Percentiles rank a stretch among this genome's conserved stretches.
Evolutionary conservation across 768 basidiomycete genomes (phyloP).

Genomic region (Pleurotus djamor): DNA sequence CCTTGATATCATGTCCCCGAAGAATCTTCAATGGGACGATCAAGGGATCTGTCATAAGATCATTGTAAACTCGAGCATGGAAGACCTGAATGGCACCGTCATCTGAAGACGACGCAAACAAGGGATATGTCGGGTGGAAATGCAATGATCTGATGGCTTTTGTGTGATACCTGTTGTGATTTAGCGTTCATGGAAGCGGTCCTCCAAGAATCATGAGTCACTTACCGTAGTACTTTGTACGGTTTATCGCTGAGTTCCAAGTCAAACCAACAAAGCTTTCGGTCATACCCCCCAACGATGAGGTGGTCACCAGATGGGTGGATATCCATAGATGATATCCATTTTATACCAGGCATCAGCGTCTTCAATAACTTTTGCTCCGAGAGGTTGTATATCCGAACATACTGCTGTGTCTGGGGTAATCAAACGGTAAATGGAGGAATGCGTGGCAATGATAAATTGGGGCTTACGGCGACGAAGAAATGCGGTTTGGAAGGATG

Average conservation of each 20-base stretch:
- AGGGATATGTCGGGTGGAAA: slow-evolving; percentile 93
- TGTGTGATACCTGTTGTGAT: slow-evolving; percentile 74
- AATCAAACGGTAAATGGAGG: slow-evolving; percentile 3
- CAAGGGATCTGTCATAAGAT: slow-evolving; percentile 94
- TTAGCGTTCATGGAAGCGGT: neutral
- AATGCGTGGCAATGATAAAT: slow-evolving; percentile 16
- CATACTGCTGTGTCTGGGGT: slow-evolving; percentile 89
- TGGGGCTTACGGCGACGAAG: slow-evolving; percentile 84
- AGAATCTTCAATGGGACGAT: slow-evolving; percentile 98
- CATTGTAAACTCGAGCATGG: slow-evolving; percentile 92
- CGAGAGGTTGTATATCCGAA: slow-evolving; percentile 91
- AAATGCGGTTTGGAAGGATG: slow-evolving; percentile 94
- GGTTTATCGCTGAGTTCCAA: slow-evolving; percentile 95
- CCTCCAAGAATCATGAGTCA: slow-evolving; percentile 5
- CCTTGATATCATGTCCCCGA: slow-evolving; percentile 82
- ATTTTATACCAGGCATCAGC: slow-evolving; percentile 90
- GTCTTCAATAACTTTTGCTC: slow-evolving; percentile 94
- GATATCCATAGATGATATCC: slow-evolving; percentile 97
- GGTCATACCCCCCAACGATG: slow-evolving; percentile 96
- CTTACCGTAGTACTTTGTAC: slow-evolving; percentile 91
- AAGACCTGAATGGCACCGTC: slow-evolving; percentile 97
- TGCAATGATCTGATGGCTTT: slow-evolving; percentile 90
- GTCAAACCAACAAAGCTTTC: slow-evolving; percentile 99
- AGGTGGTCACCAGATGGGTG: slow-evolving; percentile 96
- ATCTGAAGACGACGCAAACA: slow-evolving; percentile 96